A percentile compares a stretch with the other conserved stretches of the same genome.
Evolutionary conservation across 768 basidiomycete species (phyloP).

Genomic region (Russula dissimulans): DNA sequence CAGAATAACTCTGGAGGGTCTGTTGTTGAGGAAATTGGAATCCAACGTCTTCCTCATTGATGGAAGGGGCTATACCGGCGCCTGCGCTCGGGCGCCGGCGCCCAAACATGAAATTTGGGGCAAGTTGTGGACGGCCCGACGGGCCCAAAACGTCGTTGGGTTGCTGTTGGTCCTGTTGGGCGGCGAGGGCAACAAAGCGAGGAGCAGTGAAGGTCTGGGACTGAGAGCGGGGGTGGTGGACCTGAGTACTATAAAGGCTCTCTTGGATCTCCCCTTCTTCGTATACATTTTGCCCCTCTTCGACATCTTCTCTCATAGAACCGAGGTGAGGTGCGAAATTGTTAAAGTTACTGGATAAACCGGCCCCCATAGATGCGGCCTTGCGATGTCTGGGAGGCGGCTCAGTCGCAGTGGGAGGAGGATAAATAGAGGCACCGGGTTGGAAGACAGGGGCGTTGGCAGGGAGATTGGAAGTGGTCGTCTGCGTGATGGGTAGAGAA

Average conservation of each 20-base stretch:
- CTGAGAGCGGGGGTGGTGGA: constrained; percentile 64
- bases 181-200: constrained; percentile 74
- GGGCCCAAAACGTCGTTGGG: constrained; percentile 48
- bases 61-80: constrained; percentile 56
- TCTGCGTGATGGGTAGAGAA: constrained; percentile 42
- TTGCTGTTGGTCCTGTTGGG: constrained; percentile 46
- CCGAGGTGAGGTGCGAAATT: constrained; percentile 74
- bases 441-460: constrained; percentile 67
- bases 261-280: constrained; percentile 81
- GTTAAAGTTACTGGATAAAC: constrained; percentile 51
- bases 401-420: constrained; percentile 38
- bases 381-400: constrained; percentile 64
- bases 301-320: constrained; percentile 75
- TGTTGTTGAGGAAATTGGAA: constrained; percentile 80
- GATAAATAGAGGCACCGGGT: constrained; percentile 52
- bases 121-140: constrained; percentile 78
- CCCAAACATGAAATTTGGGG: constrained; percentile 89
- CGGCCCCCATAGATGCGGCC: constrained; percentile 62
- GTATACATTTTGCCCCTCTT: constrained; percentile 43
- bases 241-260: constrained; percentile 37
- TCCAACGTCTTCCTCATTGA: constrained; percentile 70
- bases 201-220: constrained; percentile 84
- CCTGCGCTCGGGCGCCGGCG: constrained; percentile 39
- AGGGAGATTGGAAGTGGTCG: constrained; percentile 41
- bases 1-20: constrained; percentile 16